Evolutionary conservation across 441 rosid genomes (phyloP).

Genomic region (Omphalea diandra): DNA sequence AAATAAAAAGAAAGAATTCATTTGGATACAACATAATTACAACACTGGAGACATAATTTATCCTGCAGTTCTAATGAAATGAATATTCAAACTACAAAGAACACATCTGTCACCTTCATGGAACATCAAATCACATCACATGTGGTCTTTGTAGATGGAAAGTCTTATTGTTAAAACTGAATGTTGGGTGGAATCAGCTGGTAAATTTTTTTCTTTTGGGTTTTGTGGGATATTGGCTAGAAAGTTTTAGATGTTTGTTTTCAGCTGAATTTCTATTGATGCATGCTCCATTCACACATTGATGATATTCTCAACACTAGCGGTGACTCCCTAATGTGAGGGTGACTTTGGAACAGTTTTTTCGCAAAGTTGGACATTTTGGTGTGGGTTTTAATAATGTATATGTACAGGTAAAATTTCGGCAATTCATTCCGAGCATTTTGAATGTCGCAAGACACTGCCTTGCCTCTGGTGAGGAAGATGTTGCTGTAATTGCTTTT

Average conservation of each 20-base stretch:
- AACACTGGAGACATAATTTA: background rate
- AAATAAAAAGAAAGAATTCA: background rate
- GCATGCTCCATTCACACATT: background rate
- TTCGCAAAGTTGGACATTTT: background rate
- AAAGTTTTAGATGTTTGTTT: background rate
- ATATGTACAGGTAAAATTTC: slow-evolving; percentile 88
- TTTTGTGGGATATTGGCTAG: background rate
- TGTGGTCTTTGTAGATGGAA: background rate
- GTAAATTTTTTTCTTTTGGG: background rate
- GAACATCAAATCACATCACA: background rate
- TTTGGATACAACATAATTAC: background rate
- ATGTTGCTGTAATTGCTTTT: slow-evolving; percentile 96
- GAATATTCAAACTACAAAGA: background rate
- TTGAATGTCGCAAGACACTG: slow-evolving; percentile 93
- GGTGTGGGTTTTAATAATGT: slow-evolving; percentile 1
- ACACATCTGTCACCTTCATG: too few relatives aligned
- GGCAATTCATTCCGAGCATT: slow-evolving; percentile 98
- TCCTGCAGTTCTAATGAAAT: background rate
- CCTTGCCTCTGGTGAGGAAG: slow-evolving; percentile 93
- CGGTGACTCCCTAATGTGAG: background rate
- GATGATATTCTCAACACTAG: background rate
- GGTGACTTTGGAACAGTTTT: background rate
- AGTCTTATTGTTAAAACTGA: background rate
- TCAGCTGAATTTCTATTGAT: background rate
- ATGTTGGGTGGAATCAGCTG: background rate